Base-by-base conservation (phyloP, 306 rosid species). In the Malus fusca region DNA sequence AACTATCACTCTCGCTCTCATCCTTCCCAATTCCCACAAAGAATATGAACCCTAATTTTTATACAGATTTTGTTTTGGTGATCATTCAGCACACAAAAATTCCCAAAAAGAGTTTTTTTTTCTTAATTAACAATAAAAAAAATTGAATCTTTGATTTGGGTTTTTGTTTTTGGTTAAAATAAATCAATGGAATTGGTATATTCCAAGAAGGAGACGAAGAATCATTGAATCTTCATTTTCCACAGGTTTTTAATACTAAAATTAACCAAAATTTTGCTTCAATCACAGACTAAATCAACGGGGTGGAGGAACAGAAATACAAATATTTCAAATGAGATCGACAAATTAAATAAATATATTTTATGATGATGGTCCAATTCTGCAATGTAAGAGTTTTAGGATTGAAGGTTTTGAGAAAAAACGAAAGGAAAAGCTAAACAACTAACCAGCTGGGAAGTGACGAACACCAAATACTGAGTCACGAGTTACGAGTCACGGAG, bases 1-100 rank as follows among this genome's bases (percentile, higher is more conserved):
- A 30, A 92, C 98, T 9, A 91, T 77, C 86, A 94, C 82, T 85
- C 87, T 94, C 42, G 98, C 96, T 89, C 83, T 92, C 98, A 92
- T 91, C 71, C 13, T 58, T 30, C 21, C 21, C 69, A 35, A 48
- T 48, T 48, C 55, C 44, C 69, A 35, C 69, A 66, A 66, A 22
- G n/a, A 66, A 22, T 35, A 66, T 10, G 6, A 30, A 63, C 26
- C 66, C 66, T 61, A 30, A 17, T 31, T 17, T 21, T 52, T 55
- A 25, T 21, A 12, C 14, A n/a, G 22, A 5, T 30, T 58, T 17
- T 21, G 9, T 14, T 5, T 23, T 43, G 37, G 11, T n/a, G 42
- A 66, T 73, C 26, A 60, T 31, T 22, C 23, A 58, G 30, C 35
- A 59, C 35, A 23, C 25, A 40, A 8, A 25, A 15, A 64, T 40